phyloP scores from a whole-genome alignment of 805 yeast genomes.

The Isabelozyma rhagii region DNA sequence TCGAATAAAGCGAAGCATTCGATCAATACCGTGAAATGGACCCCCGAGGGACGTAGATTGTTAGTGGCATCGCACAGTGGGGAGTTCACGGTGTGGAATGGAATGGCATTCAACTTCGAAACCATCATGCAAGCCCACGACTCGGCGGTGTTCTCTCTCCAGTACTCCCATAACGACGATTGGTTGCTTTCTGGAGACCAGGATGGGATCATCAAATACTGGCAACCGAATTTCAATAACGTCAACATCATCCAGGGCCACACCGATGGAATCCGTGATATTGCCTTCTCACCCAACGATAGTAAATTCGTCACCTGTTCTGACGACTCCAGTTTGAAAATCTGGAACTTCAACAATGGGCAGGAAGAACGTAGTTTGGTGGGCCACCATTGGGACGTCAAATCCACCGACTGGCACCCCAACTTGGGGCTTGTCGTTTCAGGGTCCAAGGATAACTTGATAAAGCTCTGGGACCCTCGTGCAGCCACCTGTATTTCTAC shows the following conservation, averaged over 20 bases:
- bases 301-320: conserved; percentile 90
- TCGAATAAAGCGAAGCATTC: conserved; percentile 91
- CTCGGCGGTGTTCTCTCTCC: conserved; percentile 72
- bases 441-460: conserved; percentile 92
- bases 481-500: conserved; percentile 71
- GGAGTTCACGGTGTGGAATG: conserved; percentile 96
- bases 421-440: conserved; percentile 78
- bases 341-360: conserved; percentile 93
- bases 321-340: conserved; percentile 85
- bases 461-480: conserved; percentile 96
- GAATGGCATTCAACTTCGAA: conserved; percentile 91
- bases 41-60: conserved; percentile 91
- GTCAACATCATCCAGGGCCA: conserved; percentile 78
- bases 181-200: conserved; percentile 96
- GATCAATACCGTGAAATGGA: conserved; percentile 88
- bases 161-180: conserved; percentile 86
- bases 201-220: conserved; percentile 84
- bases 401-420: conserved; percentile 97
- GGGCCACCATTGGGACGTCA: conserved; percentile 99
- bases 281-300: conserved; percentile 88
- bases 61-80: conserved; percentile 90
- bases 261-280: conserved; percentile 78
- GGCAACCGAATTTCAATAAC: conserved; percentile 98
- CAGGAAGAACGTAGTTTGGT: conserved; percentile 72
- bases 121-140: conserved; percentile 99